Percentiles rank a stretch among this genome's conserved stretches.
Evolutionary conservation across 495 filamentous ascomycete genomes (phyloP).

Genomic region (Xylaria curta): DNA sequence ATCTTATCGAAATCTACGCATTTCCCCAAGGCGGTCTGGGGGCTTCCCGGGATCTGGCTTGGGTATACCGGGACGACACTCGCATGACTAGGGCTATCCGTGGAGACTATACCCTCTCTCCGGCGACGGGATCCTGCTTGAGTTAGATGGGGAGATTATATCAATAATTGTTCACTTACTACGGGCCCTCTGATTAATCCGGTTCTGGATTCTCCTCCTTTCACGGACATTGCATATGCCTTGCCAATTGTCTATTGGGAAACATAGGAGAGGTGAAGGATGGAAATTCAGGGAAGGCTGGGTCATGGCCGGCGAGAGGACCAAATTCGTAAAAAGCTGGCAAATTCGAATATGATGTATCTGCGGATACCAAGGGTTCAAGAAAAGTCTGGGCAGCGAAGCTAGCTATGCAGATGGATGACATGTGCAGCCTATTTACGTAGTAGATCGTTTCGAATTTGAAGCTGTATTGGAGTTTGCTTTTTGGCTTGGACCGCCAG

Average conservation of each 20-base stretch:
- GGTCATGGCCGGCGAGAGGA: background rate
- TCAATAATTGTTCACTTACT: background rate
- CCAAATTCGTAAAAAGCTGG: background rate
- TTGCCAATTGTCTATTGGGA: background rate
- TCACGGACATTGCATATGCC: background rate
- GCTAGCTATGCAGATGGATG: slow-evolving; percentile 14
- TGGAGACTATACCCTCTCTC: background rate
- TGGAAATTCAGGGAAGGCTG: background rate
- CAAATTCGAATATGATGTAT: background rate
- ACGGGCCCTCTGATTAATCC: slow-evolving; percentile 14
- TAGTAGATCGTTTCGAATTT: background rate
- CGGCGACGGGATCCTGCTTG: slow-evolving; percentile 9
- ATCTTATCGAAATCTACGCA: background rate
- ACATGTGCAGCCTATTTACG: slow-evolving; percentile 10
- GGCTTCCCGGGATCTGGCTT: background rate
- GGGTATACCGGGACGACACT: background rate
- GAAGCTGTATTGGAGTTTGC: background rate
- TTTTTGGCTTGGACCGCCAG: background rate
- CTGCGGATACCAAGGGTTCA: background rate
- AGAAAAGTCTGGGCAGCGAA: background rate
- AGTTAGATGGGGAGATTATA: background rate
- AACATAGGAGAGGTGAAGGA: background rate
- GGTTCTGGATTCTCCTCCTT: slow-evolving; percentile 17
- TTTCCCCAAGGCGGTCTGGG: background rate
- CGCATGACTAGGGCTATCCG: background rate